phyloP scores from a whole-genome alignment of 495 filamentous ascomycete genomes.

The Collariella sp. region DNA sequence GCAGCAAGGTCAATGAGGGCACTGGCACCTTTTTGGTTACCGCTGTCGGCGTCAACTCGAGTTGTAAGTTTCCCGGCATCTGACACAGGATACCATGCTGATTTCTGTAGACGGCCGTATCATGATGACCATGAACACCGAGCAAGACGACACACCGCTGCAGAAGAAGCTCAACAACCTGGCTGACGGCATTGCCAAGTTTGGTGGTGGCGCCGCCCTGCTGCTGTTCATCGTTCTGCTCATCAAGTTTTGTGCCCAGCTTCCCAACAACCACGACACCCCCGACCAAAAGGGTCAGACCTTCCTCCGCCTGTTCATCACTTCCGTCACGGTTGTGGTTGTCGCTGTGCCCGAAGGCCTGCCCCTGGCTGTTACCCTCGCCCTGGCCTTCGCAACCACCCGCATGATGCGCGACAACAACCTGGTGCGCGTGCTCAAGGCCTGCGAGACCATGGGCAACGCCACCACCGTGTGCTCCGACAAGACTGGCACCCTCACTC shows the following conservation, averaged over 20 bases:
- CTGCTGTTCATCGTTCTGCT: constrained; percentile 81
- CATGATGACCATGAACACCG: constrained; percentile 86
- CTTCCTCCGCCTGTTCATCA: constrained; percentile 89
- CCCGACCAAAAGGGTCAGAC: constrained; percentile 72
- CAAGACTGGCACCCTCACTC: constrained; percentile 92
- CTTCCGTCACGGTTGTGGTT: constrained; percentile 93
- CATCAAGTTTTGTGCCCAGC: constrained; percentile 72
- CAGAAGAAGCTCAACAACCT: constrained; percentile 85
- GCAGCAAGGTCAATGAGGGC: constrained; percentile 85
- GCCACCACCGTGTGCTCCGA: constrained; percentile 94
- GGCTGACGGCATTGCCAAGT: constrained; percentile 85
- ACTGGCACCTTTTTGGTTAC: constrained; percentile 83
- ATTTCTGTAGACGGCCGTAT: constrained; percentile 58
- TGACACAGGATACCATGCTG: no score
- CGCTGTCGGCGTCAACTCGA: constrained; percentile 74
- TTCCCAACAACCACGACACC: constrained; percentile 44
- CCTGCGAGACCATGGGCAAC: constrained; percentile 97
- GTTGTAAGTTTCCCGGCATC: constrained; percentile 24
- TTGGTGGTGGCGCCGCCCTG: constrained; percentile 74
- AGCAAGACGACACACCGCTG: constrained; percentile 82
- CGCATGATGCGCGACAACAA: constrained; percentile 96
- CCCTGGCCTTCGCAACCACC: constrained; percentile 91
- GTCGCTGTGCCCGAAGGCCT: constrained; percentile 95
- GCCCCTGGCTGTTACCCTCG: constrained; percentile 85
- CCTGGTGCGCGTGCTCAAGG: constrained; percentile 76